These are phyloP conservation scores for Allium cepa DNA, from an alignment of 106 monocot genomes.

Conservation along the genomic window DNA sequence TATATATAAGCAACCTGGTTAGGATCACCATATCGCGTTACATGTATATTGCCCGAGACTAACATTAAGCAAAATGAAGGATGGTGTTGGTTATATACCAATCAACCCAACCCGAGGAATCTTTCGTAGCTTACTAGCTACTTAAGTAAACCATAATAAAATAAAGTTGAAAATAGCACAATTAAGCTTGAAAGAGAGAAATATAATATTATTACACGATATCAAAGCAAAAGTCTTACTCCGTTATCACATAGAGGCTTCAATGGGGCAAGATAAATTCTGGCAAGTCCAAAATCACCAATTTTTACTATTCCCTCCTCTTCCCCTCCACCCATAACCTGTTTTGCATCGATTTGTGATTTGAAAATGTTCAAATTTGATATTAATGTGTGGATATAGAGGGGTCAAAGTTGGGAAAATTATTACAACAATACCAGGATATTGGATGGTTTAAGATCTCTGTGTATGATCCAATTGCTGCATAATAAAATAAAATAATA, in stretches of 20 bases:
- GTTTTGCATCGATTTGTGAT: constrained; percentile 12
- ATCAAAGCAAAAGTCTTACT: constrained; percentile 25
- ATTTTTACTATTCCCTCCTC: constrained; percentile 98
- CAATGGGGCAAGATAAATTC: constrained; percentile 98
- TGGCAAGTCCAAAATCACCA: constrained; percentile 99
- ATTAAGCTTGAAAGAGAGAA: constrained; percentile 3
- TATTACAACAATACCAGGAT: constrained; percentile 59
- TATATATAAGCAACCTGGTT: too few species aligned
- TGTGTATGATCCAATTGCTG: constrained; percentile 99
- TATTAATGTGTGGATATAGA: neutral
- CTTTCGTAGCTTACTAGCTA: too few species aligned
- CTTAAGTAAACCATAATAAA: too few species aligned
- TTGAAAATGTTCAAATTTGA: constrained; percentile 8
- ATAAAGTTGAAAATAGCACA: neutral
- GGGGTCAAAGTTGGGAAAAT: neutral
- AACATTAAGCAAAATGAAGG: neutral
- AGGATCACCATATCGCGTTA: too few species aligned
- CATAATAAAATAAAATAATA: constrained; percentile 12
- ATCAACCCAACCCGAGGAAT: neutral
- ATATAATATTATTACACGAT: neutral
- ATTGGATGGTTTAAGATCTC: constrained; percentile 98
- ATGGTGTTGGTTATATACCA: neutral
- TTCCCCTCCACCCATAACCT: constrained; percentile 99
- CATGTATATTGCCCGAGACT: too few species aligned
- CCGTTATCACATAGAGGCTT: constrained; percentile 95